A percentile compares a stretch with the other conserved stretches of the same genome.
These are phyloP conservation scores for Fusarium duplospermum DNA, from an alignment of 2,329 filamentous ascomycete species.

Conservation along the genomic window DNA sequence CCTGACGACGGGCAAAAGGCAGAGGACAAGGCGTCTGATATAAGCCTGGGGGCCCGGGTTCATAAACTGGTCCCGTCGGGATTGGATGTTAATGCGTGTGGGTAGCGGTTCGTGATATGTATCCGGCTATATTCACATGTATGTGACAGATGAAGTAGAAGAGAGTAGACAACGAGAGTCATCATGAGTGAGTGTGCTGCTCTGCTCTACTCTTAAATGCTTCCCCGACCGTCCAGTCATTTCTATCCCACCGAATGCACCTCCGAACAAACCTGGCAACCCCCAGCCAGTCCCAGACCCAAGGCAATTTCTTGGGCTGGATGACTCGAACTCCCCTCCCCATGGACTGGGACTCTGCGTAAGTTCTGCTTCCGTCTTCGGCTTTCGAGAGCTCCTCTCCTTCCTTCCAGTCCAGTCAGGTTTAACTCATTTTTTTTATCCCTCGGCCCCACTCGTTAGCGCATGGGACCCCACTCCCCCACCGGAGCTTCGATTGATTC, in stretches of 20 bases:
- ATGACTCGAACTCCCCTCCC: conserved; percentile 36
- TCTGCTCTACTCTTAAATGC: background rate
- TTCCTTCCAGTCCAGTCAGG: background rate
- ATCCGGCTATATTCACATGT: background rate
- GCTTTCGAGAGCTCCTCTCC: conserved; percentile 11
- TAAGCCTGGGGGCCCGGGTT: background rate
- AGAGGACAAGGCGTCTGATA: background rate
- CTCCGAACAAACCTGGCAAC: conserved; percentile 14
- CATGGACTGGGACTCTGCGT: background rate
- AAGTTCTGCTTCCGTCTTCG: conserved; percentile 39
- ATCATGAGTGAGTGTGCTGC: background rate
- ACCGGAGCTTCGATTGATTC: conserved; percentile 2
- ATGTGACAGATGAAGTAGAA: background rate
- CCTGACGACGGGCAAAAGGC: background rate
- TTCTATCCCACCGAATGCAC: conserved; percentile 19
- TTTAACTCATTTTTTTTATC: background rate
- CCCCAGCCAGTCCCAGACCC: conserved; percentile 12
- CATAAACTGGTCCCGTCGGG: background rate
- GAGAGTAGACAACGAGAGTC: background rate
- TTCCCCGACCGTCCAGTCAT: background rate
- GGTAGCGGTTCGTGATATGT: conserved; percentile 1
- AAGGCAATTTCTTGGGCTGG: background rate
- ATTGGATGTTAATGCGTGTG: background rate
- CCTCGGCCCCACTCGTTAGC: conserved; percentile 16
- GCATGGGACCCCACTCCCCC: conserved; percentile 12